Evolutionary conservation across 768 basidiomycete species (phyloP).

Genomic region (Guyanaporus albipodus): DNA sequence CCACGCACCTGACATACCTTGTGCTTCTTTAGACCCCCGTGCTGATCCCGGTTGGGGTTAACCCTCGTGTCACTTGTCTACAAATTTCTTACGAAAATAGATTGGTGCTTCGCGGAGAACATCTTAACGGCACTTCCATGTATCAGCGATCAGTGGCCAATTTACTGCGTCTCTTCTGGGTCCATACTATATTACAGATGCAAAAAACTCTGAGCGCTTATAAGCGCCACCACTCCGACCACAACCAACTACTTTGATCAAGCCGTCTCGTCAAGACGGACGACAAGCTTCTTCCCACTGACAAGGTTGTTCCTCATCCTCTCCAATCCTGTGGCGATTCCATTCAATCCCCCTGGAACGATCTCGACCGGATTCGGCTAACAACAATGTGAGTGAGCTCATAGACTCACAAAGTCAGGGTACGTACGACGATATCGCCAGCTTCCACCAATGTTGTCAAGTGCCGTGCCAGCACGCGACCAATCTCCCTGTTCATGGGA

Average conservation of each 20-base stretch:
- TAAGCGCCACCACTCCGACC: neutral
- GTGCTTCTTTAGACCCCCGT: too few species aligned
- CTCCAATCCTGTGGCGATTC: conserved; percentile 32
- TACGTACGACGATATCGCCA: conserved; percentile 17
- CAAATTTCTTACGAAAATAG: too few species aligned
- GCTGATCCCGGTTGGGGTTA: too few species aligned
- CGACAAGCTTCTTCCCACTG: conserved; percentile 31
- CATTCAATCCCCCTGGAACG: conserved; percentile 36
- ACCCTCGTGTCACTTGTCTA: too few species aligned
- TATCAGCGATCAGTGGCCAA: too few species aligned
- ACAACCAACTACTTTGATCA: neutral
- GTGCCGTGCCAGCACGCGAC: conserved; percentile 8
- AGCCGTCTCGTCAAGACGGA: conserved; percentile 32
- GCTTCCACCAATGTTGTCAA: conserved; percentile 9
- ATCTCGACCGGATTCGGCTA: conserved; percentile 24
- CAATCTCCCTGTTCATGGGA: conserved; percentile 11
- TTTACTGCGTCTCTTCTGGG: too few species aligned
- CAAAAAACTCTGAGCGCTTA: neutral
- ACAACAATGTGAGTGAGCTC: neutral
- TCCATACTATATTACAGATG: neutral
- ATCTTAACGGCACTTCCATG: too few species aligned
- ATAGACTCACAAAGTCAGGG: neutral
- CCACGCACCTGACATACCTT: too few species aligned
- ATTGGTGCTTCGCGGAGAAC: too few species aligned
- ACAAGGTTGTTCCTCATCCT: conserved; percentile 34